phyloP scores from a whole-genome alignment of 192 early-diverging fungal species.

The Podila clonocystis region DNA sequence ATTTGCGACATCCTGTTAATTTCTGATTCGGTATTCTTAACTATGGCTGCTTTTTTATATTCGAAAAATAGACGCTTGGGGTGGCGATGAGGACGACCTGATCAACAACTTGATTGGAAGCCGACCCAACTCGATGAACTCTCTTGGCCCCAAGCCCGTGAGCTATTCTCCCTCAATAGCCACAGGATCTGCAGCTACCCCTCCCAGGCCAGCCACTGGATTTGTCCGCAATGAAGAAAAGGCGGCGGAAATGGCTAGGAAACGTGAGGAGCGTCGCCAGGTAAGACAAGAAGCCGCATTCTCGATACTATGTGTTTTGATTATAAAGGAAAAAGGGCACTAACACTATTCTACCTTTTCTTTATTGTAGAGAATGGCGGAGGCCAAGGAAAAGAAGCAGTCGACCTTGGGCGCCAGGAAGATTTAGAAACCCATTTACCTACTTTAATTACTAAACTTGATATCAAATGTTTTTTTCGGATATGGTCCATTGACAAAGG shows the following conservation, averaged over 20 bases:
- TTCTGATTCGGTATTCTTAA: neutral
- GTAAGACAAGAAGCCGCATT: no score
- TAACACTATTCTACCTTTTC: no score
- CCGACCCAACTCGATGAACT: neutral
- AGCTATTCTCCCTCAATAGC: slow-evolving; percentile 9
- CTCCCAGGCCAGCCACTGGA: slow-evolving; percentile 6
- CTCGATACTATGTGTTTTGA: no score
- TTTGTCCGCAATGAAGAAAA: slow-evolving; percentile 56
- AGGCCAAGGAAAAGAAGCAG: slow-evolving; percentile 54
- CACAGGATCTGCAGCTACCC: neutral
- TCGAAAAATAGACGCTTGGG: slow-evolving; percentile 45
- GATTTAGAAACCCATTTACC: slow-evolving; percentile 31
- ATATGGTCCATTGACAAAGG: no score
- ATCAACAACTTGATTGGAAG: slow-evolving; percentile 31
- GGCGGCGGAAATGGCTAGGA: slow-evolving; percentile 59
- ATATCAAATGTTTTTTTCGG: no score
- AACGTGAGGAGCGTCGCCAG: slow-evolving; percentile 63
- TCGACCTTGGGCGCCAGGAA: slow-evolving; percentile 57
- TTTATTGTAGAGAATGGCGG: slow-evolving; percentile 51
- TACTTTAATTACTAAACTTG: neutral
- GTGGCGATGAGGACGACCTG: slow-evolving; percentile 37
- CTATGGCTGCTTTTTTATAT: neutral
- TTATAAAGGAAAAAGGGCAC: no score
- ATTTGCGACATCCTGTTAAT: neutral
- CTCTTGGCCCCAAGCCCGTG: neutral